Base-by-base conservation (phyloP, 2,329 filamentous ascomycete genomes). In the Celoporthe dispersa region DNA sequence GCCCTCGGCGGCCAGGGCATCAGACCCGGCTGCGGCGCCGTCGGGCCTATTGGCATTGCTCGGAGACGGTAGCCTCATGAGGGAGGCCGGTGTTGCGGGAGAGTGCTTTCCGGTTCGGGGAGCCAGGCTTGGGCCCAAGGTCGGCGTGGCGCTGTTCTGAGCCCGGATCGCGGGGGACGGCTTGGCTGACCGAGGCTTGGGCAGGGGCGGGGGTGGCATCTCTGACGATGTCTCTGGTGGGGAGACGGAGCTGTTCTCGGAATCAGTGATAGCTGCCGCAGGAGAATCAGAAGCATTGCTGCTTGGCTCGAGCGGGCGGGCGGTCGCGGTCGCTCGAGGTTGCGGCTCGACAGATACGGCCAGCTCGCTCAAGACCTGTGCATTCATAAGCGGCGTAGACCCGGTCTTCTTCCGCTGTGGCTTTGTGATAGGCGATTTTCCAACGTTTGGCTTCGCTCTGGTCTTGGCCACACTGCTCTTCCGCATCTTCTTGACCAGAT, bases 31-130 rank as follows among this genome's bases (percentile, higher is more conserved):
- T 78, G 74, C 78, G 71, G 81, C 76, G 41, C 84, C 80, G 39
- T 84, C 80, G 19, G 80, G 78, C 68, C 83, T 84, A 72, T 86
- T 87, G 66, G 82, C 80, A 75, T 83, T 84, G 16, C 25, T 66
- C 75, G 87, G 87, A 35, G 86, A 84, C 3, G 85, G 86, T 59
- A 95, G 84, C 75, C 89, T 91, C 92, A 98, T 97, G 70, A 97
- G 81, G 8, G 94, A 97, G 11, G 94, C 93, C 0, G 94, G 94
- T 0, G 94, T 97, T 1, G 93, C 94, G 14, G 93, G 92, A 66
- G 90, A 88, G 75, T 81, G 83, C 66, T 83, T 84, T 31, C 81
- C 82, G 37, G 79, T 77, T 3, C 78, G 75, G 11, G 76, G 63
- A n/a, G 72, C 68, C 64, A 72, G 70, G 35, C 44, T 55, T 25